phyloP scores from a whole-genome alignment of 2,329 filamentous ascomycete genomes.

The Sclerotinia spermophila region DNA sequence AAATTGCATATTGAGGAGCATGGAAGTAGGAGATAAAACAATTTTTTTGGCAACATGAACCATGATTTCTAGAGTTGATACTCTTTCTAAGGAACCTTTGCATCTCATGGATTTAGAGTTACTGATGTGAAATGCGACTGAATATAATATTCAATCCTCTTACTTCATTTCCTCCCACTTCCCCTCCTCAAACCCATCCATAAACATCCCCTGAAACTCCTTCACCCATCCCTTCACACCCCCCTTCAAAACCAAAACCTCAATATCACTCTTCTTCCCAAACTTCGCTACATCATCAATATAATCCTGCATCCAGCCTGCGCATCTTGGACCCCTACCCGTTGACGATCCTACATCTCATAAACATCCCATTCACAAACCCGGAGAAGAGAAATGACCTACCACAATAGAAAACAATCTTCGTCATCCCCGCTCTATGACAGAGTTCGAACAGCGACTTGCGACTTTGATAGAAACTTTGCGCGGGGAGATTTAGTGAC shows the following conservation, averaged over 20 bases:
- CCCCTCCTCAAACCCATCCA: conserved; percentile 49
- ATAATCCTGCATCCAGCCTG: conserved; percentile 56
- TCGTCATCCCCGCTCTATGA: conserved; percentile 47
- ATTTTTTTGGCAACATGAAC: conserved; percentile 2
- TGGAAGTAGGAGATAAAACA: conserved; percentile 2
- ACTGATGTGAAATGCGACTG: background rate
- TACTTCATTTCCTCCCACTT: conserved; percentile 36
- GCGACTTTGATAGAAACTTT: conserved; percentile 51
- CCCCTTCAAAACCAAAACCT: conserved; percentile 48
- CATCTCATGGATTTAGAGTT: background rate
- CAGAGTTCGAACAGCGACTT: conserved; percentile 48
- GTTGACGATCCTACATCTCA: conserved; percentile 46
- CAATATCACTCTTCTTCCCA: conserved; percentile 41
- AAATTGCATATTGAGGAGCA: conserved; percentile 17
- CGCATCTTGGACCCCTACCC: conserved; percentile 50
- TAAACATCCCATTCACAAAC: background rate
- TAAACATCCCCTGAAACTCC: conserved; percentile 44
- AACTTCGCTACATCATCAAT: conserved; percentile 44
- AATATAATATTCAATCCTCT: background rate
- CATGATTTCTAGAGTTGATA: background rate
- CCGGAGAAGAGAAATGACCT: conserved; percentile 23
- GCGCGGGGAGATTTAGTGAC: conserved; percentile 56
- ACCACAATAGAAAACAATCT: conserved; percentile 56
- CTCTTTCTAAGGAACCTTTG: background rate
- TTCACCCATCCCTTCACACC: conserved; percentile 56